Evolutionary conservation across 2,329 filamentous ascomycete genomes (phyloP).

Genomic region (Coleophoma cylindrospora): DNA sequence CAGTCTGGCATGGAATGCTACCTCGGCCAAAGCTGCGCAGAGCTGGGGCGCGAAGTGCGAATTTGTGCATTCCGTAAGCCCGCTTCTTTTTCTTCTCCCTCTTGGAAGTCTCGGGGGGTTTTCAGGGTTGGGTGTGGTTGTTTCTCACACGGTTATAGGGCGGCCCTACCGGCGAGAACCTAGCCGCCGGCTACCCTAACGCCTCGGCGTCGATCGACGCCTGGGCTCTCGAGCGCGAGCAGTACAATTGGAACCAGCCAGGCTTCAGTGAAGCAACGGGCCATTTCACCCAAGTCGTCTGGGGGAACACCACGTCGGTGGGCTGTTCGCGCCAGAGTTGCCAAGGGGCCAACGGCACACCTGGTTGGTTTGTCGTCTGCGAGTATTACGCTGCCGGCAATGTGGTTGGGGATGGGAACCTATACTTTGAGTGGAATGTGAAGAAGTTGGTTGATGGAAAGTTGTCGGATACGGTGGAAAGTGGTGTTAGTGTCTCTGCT

Average conservation of each 20-base stretch:
- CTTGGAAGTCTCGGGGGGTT: too few relatives aligned
- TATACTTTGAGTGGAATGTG: conserved; percentile 35
- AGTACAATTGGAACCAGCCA: conserved; percentile 54
- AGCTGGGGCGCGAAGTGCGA: conserved; percentile 41
- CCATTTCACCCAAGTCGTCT: conserved; percentile 71
- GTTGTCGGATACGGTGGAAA: conserved; percentile 19
- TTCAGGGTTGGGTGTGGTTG: not conserved
- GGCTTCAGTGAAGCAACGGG: conserved; percentile 57
- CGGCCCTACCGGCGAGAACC: conserved; percentile 69
- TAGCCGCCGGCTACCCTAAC: conserved; percentile 62
- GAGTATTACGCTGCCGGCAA: conserved; percentile 68
- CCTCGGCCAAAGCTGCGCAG: conserved; percentile 49
- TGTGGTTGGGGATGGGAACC: conserved; percentile 44
- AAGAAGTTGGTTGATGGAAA: conserved; percentile 14
- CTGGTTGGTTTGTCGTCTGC: conserved; percentile 63
- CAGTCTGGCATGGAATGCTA: conserved; percentile 58
- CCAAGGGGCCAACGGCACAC: conserved; percentile 31
- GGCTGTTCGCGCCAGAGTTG: conserved; percentile 46
- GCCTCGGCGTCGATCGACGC: conserved; percentile 53
- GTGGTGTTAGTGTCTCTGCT: conserved; percentile 8
- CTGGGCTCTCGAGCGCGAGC: conserved; percentile 57
- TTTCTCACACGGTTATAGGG: conserved; percentile 27
- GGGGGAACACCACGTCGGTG: conserved; percentile 56
- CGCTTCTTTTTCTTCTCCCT: not conserved
- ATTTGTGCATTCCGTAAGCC: conserved; percentile 46